Evolutionary conservation across 1,284 basidiomycete genomes (phyloP).

Genomic region (Leccinum griseonigrum): DNA sequence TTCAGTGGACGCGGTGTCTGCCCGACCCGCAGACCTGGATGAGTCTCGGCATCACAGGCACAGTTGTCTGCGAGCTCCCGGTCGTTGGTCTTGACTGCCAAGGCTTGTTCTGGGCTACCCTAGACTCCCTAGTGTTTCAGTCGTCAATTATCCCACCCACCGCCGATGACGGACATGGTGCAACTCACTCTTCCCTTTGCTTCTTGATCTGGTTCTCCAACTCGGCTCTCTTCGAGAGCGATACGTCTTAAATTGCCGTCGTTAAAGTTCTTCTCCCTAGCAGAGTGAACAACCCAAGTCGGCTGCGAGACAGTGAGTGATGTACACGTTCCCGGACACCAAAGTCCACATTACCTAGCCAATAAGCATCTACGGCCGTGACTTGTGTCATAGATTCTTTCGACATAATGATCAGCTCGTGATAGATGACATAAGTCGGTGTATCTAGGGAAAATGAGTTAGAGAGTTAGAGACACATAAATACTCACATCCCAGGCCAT

Average conservation of each 20-base stretch:
- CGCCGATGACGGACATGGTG: background rate
- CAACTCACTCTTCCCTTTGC: conserved; percentile 80
- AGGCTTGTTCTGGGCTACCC: conserved; percentile 57
- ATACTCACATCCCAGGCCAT: conserved; percentile 88
- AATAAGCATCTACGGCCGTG: conserved; percentile 92
- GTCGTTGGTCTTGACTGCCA: conserved; percentile 56
- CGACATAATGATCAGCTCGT: conserved; percentile 92
- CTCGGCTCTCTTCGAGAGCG: conserved; percentile 80
- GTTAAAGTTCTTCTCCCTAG: conserved; percentile 94
- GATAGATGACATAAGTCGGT: conserved; percentile 95
- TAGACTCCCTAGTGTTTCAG: conserved; percentile 37
- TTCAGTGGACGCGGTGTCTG: conserved; percentile 60
- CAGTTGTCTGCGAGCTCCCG: conserved; percentile 67
- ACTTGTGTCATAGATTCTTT: conserved; percentile 98
- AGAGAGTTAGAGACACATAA: background rate
- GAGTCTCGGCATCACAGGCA: conserved; percentile 75
- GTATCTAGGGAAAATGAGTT: conserved; percentile 59
- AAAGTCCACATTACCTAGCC: conserved; percentile 66
- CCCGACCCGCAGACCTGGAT: conserved; percentile 61
- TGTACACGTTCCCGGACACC: background rate
- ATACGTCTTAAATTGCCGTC: conserved; percentile 70
- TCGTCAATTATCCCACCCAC: background rate
- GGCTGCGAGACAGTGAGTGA: conserved; percentile 45
- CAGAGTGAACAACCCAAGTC: conserved; percentile 91
- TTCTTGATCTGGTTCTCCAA: conserved; percentile 87